Conservation (phyloP, 768 basidiomycete genomes). For the Mycena polygramma region DNA sequence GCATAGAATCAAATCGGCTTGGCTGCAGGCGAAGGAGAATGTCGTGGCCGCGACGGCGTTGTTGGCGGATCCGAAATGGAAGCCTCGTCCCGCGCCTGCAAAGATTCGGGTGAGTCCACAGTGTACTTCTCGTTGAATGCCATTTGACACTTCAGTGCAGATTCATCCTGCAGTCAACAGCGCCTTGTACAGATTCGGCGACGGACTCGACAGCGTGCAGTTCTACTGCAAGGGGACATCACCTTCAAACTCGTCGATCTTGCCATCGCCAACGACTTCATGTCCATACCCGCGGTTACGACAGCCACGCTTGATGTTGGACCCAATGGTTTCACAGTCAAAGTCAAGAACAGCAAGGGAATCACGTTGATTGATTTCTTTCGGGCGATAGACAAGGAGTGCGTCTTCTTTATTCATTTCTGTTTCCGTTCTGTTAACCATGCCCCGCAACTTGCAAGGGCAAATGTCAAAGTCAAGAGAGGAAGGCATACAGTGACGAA, state of each 20-base stretch:
- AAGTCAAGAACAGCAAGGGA: neutral
- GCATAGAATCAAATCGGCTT: neutral
- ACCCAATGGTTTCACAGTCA: neutral
- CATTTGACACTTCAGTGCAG: neutral
- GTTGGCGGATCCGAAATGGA: neutral
- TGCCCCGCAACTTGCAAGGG: neutral
- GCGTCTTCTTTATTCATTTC: neutral
- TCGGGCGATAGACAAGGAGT: neutral
- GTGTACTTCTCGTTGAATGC: neutral
- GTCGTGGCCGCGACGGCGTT: neutral
- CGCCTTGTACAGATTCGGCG: neutral
- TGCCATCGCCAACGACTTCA: neutral
- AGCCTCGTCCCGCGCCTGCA: neutral
- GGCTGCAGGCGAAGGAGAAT: neutral
- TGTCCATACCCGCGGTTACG: neutral
- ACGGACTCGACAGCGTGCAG: neutral
- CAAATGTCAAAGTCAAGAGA: neutral
- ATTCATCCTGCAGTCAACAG: neutral
- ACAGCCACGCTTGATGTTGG: neutral
- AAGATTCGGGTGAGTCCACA: neutral
- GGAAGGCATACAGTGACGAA: neutral
- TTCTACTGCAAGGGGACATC: neutral
- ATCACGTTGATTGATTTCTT: neutral
- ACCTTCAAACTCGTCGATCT: neutral
- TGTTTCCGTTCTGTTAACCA: neutral